Evolutionary conservation across 1,139 yeast species (phyloP).

Genomic region (Protomyces macrosporus): DNA sequence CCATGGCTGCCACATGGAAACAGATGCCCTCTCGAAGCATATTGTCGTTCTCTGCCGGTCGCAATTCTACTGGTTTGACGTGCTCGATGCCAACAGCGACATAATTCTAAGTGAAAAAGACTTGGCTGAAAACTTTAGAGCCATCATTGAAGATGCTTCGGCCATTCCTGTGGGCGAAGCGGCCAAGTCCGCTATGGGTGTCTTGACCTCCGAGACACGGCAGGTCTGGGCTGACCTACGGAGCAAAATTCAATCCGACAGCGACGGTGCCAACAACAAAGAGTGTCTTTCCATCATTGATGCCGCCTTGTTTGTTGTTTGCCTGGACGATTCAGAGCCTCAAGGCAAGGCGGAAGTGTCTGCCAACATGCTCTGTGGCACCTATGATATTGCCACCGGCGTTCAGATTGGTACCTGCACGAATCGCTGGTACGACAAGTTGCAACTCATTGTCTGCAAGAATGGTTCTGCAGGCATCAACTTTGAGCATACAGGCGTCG

Average conservation of each 20-base stretch:
- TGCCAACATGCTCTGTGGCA: slow-evolving; percentile 81
- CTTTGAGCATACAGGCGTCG: slow-evolving; percentile 93
- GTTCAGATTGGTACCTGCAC: slow-evolving; percentile 91
- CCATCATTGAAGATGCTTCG: slow-evolving; percentile 68
- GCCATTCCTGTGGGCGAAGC: slow-evolving; percentile 57
- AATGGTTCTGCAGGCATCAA: slow-evolving; percentile 91
- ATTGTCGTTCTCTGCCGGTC: slow-evolving; percentile 79
- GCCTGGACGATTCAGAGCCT: slow-evolving; percentile 71
- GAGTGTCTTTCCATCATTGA: slow-evolving; percentile 73
- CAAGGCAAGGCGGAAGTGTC: slow-evolving; percentile 64
- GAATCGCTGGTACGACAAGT: slow-evolving; percentile 89
- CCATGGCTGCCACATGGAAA: slow-evolving; percentile 77
- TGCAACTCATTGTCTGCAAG: slow-evolving; percentile 81
- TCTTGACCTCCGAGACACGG: slow-evolving; percentile 81
- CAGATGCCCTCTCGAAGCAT: slow-evolving; percentile 69
- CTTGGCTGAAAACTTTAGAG: slow-evolving; percentile 65
- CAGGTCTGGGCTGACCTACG: slow-evolving; percentile 77
- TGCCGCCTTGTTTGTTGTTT: slow-evolving; percentile 72
- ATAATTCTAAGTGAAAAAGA: slow-evolving; percentile 68
- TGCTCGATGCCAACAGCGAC: slow-evolving; percentile 64
- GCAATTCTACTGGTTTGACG: slow-evolving; percentile 92
- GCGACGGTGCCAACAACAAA: slow-evolving; percentile 34
- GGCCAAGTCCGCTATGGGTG: slow-evolving; percentile 81
- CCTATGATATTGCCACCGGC: slow-evolving; percentile 71
- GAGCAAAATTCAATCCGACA: slow-evolving; percentile 36